A percentile compares a stretch with the other conserved stretches of the same genome.
Conservation (phyloP, 305 asterid species). For the Striga hermonthica region DNA sequence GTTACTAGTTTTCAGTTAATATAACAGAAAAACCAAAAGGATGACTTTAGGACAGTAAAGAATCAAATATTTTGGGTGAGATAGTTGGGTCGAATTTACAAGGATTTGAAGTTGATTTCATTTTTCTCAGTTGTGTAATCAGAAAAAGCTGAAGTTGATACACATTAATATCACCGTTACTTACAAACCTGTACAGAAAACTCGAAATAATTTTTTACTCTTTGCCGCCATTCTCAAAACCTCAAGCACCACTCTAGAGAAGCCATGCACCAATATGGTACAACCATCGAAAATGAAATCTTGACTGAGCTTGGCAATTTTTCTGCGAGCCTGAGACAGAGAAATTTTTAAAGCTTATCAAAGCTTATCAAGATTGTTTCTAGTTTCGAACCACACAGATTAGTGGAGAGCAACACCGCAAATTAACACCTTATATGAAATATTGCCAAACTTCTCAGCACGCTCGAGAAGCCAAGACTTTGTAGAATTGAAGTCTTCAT, state of each 20-base stretch:
- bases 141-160: not conserved
- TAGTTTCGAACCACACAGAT: constrained; percentile 1
- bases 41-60: too few relatives aligned
- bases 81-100: constrained; percentile 3
- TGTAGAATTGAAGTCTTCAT: constrained; percentile 79
- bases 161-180: not conserved
- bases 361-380: not conserved
- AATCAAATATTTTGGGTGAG: not conserved
- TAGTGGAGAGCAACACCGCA: constrained; percentile 15
- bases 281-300: constrained; percentile 90
- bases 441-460: constrained; percentile 90
- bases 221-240: constrained; percentile 75
- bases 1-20: too few relatives aligned
- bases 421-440: constrained; percentile 62
- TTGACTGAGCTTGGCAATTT: constrained; percentile 82
- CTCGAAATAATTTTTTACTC: constrained; percentile 67
- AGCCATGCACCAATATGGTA: constrained; percentile 94
- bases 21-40: constrained; percentile 13
- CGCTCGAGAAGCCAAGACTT: constrained; percentile 83
- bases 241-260: constrained; percentile 86
- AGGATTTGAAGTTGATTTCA: constrained; percentile 10
- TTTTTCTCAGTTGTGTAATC: constrained; percentile 10
- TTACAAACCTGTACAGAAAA: constrained; percentile 67
- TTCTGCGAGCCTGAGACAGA: constrained; percentile 63
- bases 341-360: not conserved